A percentile compares a stretch with the other conserved stretches of the same genome.
phyloP scores from a whole-genome alignment of 768 basidiomycete genomes.

The Boletus reticuloceps region DNA sequence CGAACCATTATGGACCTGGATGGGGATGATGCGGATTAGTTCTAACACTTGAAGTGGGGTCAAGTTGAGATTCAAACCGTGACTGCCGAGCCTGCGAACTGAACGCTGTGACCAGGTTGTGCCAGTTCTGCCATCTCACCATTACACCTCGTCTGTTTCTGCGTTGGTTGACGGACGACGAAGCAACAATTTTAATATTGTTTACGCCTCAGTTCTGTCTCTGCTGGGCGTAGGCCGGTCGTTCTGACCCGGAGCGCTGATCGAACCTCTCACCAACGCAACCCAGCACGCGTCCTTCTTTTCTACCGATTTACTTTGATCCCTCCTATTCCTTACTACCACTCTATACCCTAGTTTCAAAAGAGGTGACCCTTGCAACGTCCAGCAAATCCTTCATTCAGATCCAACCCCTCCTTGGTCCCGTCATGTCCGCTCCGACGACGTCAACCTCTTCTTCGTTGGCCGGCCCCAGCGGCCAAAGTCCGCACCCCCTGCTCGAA shows the following conservation, averaged over 20 bases:
- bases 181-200: conserved; percentile 26
- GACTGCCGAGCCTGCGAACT: conserved; percentile 30
- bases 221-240: conserved; percentile 31
- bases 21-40: background rate
- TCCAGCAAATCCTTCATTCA: conserved; percentile 17
- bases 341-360: conserved; percentile 25
- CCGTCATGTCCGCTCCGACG: conserved; percentile 48
- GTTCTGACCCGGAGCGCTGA: conserved; percentile 32
- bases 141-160: conserved; percentile 20
- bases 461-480: conserved; percentile 54
- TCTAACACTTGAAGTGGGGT: background rate
- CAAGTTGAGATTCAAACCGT: conserved; percentile 41
- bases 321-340: conserved; percentile 24
- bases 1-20: too few relatives aligned
- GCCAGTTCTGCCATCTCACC: conserved; percentile 5
- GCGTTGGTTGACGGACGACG: conserved; percentile 36
- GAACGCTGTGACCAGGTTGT: conserved; percentile 12
- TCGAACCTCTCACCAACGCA: conserved; percentile 35
- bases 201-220: conserved; percentile 27
- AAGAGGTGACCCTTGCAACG: conserved; percentile 15
- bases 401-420: conserved; percentile 17
- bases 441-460: conserved; percentile 44
- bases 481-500: conserved; percentile 46
- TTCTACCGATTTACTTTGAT: conserved; percentile 31
- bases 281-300: conserved; percentile 36